phyloP scores from a whole-genome alignment of 2,329 filamentous ascomycete species.

The Neoscytalidium dimidiatum region DNA sequence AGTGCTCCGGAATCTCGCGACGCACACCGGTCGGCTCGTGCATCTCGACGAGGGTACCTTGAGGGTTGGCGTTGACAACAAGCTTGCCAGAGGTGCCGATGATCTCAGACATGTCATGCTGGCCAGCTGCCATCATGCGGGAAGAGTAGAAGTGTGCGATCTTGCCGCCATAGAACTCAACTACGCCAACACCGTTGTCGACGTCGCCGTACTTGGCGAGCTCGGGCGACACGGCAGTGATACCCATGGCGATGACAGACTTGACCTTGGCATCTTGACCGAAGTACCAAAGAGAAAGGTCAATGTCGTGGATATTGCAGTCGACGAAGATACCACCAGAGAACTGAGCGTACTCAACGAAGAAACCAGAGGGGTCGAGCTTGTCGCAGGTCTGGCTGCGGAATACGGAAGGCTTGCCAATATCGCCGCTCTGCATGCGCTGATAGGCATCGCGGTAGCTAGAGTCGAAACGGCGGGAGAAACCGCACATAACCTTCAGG shows the following conservation, averaged over 20 bases:
- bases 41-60: slow-evolving; percentile 56
- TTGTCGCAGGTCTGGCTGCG: slow-evolving; percentile 69
- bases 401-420: slow-evolving; percentile 62
- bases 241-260: slow-evolving; percentile 57
- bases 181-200: slow-evolving; percentile 64
- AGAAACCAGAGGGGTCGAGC: slow-evolving; percentile 66
- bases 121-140: slow-evolving; percentile 68
- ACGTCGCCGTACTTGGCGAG: slow-evolving; percentile 60
- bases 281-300: slow-evolving; percentile 66
- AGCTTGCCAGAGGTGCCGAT: slow-evolving; percentile 68
- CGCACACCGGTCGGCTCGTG: slow-evolving; percentile 57
- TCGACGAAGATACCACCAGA: slow-evolving; percentile 71
- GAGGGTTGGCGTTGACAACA: slow-evolving; percentile 61
- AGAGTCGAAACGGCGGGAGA: slow-evolving; percentile 66
- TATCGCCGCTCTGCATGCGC: slow-evolving; percentile 55
- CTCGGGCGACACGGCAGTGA: slow-evolving; percentile 61
- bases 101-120: slow-evolving; percentile 68
- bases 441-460: slow-evolving; percentile 63
- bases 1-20: slow-evolving; percentile 62
- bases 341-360: slow-evolving; percentile 66
- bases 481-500: slow-evolving; percentile 67
- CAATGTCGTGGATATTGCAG: slow-evolving; percentile 71
- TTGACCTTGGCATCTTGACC: slow-evolving; percentile 57
- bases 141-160: slow-evolving; percentile 66
- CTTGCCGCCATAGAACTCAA: slow-evolving; percentile 65